Conservation (phyloP, 345 rosid species). For the Aquilaria malaccensis region DNA sequence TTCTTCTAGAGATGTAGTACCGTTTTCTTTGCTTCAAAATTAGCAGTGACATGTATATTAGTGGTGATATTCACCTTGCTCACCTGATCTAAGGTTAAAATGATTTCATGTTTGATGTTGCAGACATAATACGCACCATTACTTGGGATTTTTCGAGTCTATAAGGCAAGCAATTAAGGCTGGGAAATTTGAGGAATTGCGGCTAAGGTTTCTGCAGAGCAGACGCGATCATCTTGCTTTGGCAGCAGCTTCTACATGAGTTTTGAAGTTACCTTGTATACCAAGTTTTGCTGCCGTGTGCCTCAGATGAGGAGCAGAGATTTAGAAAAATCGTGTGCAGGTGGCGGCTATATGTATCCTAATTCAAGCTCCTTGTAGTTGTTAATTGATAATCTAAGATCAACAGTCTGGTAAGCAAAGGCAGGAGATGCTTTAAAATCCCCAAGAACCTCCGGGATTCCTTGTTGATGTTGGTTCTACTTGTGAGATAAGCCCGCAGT, state of each 20-base stretch:
- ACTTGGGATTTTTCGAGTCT: conserved; percentile 46
- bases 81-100: too few relatives aligned
- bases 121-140: conserved; percentile 80
- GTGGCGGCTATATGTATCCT: too few relatives aligned
- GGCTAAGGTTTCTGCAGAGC: conserved; percentile 25
- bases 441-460: too few relatives aligned
- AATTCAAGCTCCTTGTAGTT: too few relatives aligned
- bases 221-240: conserved; percentile 31
- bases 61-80: background rate
- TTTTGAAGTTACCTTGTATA: background rate
- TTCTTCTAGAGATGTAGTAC: conserved; percentile 66
- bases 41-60: background rate
- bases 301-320: too few relatives aligned
- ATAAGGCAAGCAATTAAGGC: conserved; percentile 55
- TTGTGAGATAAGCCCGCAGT: too few relatives aligned
- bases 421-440: too few relatives aligned
- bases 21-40: background rate
- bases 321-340: too few relatives aligned
- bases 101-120: conserved; percentile 10
- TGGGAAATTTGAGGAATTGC: conserved; percentile 44
- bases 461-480: too few relatives aligned
- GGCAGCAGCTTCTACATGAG: conserved; percentile 12
- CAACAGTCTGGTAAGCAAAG: too few relatives aligned
- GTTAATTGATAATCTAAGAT: too few relatives aligned
- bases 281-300: too few relatives aligned